Evolutionary conservation across 176 grass and related monocot species (phyloP), one percentile per base, ranked within the genome.

Genomic region (Eleusine coracana): DNA sequence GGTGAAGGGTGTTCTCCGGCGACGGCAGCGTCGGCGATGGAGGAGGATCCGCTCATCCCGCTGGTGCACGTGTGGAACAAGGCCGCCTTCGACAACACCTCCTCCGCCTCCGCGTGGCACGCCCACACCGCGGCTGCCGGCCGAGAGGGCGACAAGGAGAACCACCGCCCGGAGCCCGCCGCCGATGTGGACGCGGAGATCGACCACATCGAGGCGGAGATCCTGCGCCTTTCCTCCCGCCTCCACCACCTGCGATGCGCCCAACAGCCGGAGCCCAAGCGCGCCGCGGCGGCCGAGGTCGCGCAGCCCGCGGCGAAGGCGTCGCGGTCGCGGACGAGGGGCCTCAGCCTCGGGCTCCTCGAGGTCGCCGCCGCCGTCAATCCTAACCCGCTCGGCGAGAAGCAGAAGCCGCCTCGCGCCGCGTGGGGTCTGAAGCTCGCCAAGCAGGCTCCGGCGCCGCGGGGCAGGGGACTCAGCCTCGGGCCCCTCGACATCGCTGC

Each of bases 401-500:
- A 82, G 3, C 72, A 85, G 51, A 49, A 14, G 69, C 67, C 15
- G 37, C 59, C 45, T 9, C 36, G 64, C 15, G 58, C 63, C 44
- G 18, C 41, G 1, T 82, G 61, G 62, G 58, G 34, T 4, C 41
- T 6, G n/a, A 89, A 25, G 25, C 25, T 25, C 25, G 25, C 25
- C 25, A 25, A 25, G 25, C 25, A 76, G 67, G 37, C 31, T 5
- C 59, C 78, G 5, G 38, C 3, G 70, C 4, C 27, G 20, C 80
- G 74, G 6, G 85, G 92, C 16, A 88, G 90, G 88, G 82, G 90
- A 0, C 6, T 90, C 69, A 94, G 92, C 83, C 73, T 98, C 2
- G 90, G 90, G 5, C 89, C 96, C 5, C 76, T 90, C 74, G 89
- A 95, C 63, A 95, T 93, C 78, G 58, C 68, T 78, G 73, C 72